phyloP scores from a whole-genome alignment of 176 grass and related monocot species.

The Carex pumila region DNA sequence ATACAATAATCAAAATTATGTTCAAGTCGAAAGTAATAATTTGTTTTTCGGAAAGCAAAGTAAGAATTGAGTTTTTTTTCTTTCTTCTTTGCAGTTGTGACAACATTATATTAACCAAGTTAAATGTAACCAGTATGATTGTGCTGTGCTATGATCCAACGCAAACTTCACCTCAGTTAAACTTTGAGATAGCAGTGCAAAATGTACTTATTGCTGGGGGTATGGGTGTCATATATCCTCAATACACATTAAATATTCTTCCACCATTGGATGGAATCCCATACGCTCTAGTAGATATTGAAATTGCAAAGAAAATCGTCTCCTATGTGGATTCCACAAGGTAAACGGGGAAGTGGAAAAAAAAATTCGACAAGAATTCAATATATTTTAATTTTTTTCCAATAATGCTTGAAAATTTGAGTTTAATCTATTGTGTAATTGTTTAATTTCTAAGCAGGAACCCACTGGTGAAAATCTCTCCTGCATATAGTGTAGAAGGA shows the following conservation, averaged over 20 bases:
- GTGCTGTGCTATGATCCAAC: neutral
- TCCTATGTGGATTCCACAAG: neutral
- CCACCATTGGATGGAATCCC: neutral
- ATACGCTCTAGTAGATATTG: conserved; percentile 22
- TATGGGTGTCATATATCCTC: conserved; percentile 29
- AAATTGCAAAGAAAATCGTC: conserved; percentile 11
- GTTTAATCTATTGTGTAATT: neutral
- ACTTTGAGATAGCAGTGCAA: neutral
- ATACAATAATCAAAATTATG: too few species aligned
- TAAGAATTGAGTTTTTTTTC: too few species aligned
- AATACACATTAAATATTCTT: neutral
- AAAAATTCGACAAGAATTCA: too few species aligned
- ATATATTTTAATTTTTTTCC: too few species aligned
- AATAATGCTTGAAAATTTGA: neutral
- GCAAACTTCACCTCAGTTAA: neutral
- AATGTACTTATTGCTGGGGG: conserved; percentile 4
- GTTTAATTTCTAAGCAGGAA: neutral
- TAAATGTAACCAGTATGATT: neutral
- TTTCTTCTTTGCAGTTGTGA: too few species aligned
- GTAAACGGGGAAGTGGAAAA: neutral
- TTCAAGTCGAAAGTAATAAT: too few species aligned
- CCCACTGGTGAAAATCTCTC: conserved; percentile 23
- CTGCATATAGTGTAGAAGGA: conserved; percentile 16
- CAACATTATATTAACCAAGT: too few species aligned
- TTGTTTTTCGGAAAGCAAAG: too few species aligned